Evolutionary conservation across 495 filamentous ascomycete genomes (phyloP), one percentile per base, ranked within the genome.

Genomic region (Astrocystis sublimbata): DNA sequence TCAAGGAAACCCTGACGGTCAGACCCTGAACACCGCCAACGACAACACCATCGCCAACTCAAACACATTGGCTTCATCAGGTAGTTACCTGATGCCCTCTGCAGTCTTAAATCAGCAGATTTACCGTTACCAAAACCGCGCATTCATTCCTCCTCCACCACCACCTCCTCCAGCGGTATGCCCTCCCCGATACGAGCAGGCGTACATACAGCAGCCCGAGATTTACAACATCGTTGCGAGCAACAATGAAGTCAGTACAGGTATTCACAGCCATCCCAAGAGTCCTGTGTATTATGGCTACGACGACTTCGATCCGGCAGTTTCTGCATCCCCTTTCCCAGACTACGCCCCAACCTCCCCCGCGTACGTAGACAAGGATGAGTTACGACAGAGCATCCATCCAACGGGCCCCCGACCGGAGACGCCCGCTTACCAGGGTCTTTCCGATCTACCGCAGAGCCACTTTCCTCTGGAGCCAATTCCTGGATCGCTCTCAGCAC

Each of bases 351-450:
- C 45, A 33, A 38, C 23, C 19, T 50, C 46, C 15, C 46, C 58
- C 12, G 23, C 46, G 3, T 40, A 21, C 30, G 12, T 13, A 4
- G 19, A 9, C 33, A 28, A 31, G 13, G 4, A 43, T 6, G 45
- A 47, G 8, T 35, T 50, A 50, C 19, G 36, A n/a, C 41, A 58
- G 28, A 50, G 50, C 17, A 62, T 61, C 24, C 57, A 63, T 12
- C 24, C 10, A 61, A 46, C 49, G 30, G 67, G 15, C 49, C 65
- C 19, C 0, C 41, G 30, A 19, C 66, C 19, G 15, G 62, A 28
- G 33, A 42, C 43, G 40, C 58, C 47, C 31, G 43, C 23, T 41
- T 60, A 35, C 41, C 58, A 24, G 46, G 55, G 46, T 45, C 5
- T 19, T 13, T 56, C 26, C 2, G 40, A 35, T 1, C 26, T 19